Evolutionary conservation across 2,329 filamentous ascomycete genomes (phyloP), one percentile per base, ranked within the genome.

Genomic region (Aspergillus sp.): DNA sequence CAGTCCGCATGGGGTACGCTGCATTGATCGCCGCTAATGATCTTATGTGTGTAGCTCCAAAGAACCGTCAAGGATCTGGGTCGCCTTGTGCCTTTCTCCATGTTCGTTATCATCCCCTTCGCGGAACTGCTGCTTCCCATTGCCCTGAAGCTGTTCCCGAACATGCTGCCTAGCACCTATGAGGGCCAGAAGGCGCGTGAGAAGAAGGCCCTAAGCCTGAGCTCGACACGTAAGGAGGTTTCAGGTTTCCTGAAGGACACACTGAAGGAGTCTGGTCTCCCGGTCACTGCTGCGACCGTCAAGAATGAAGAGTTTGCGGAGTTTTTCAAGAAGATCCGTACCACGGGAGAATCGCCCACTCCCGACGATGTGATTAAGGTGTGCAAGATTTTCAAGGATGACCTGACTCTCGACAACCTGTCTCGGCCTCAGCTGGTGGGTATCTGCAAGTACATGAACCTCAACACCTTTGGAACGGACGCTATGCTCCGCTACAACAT

Each of bases 301-400:
- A 92, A 95, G 74, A 93, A 89, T 72, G 92, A 97, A 68, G 95
- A 98, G 76, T 99, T 99, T 70, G 85, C 90, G 62, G 91, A 94
- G 71, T 99, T 99, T 80, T 99, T 99, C 89, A 90, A 91, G 75
- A 99, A 99, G 82, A 87, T 98, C 64, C 85, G 95, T 57, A 88
- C 91, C 17, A 97, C 94, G 1, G 95, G 94, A 65, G 94, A 98
- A 81, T 84, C 89, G 49, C 95, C 95, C 1, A 95, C 91, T 4
- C 86, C 88, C 57, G 86, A 93, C 67, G 95, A 99, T 74, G 92
- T 99, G 65, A 96, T 99, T 83, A 97, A 95, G 80, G 94, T 99
- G 65, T 98, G 95, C 87, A 96, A 97, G 84, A 90, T 96, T 66
- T 99, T 99, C 87, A 96, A 95, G 77, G 95, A 99, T 74, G 95